Conservation (phyloP, 768 basidiomycete species). For the Mrakia blollopis region DNA sequence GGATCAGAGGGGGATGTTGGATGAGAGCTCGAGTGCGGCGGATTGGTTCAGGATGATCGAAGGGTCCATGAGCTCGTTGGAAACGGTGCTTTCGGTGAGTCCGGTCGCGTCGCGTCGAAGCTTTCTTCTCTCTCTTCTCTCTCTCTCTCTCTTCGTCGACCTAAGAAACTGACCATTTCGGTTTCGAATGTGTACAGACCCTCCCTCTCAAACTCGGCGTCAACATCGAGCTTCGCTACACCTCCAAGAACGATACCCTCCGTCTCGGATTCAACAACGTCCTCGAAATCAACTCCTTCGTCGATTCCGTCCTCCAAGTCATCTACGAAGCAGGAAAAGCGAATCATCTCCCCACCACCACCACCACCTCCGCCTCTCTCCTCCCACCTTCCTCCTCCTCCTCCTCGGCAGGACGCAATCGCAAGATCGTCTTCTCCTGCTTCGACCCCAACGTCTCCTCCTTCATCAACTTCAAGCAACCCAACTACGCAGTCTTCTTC, state of each 20-base stretch:
- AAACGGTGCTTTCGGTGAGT: constrained; percentile 39
- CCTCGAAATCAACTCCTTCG: constrained; percentile 70
- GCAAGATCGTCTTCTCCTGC: constrained; percentile 85
- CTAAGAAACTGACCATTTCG: neutral
- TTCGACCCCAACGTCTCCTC: constrained; percentile 86
- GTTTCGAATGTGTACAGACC: constrained; percentile 36
- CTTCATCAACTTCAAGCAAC: constrained; percentile 97
- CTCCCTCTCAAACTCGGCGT: constrained; percentile 57
- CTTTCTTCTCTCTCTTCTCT: neutral
- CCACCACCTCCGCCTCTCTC: neutral
- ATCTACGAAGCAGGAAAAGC: constrained; percentile 60
- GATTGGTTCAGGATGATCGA: constrained; percentile 46
- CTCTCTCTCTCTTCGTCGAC: neutral
- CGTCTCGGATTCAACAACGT: constrained; percentile 52
- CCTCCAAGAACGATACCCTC: constrained; percentile 52
- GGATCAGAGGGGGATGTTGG: neutral
- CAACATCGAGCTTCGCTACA: constrained; percentile 77
- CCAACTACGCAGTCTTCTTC: constrained; percentile 97
- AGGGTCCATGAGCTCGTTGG: constrained; percentile 60
- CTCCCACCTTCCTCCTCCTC: constrained; percentile 39
- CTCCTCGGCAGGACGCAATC: constrained; percentile 44
- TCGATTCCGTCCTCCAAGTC: constrained; percentile 75
- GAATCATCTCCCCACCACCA: no score
- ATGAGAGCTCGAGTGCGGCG: constrained; percentile 32
- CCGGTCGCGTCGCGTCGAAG: no score